Evolutionary conservation across 192 early-diverging fungal genomes (phyloP), one percentile per base, ranked within the genome.

Genomic region (Umbelopsis isabellina): DNA sequence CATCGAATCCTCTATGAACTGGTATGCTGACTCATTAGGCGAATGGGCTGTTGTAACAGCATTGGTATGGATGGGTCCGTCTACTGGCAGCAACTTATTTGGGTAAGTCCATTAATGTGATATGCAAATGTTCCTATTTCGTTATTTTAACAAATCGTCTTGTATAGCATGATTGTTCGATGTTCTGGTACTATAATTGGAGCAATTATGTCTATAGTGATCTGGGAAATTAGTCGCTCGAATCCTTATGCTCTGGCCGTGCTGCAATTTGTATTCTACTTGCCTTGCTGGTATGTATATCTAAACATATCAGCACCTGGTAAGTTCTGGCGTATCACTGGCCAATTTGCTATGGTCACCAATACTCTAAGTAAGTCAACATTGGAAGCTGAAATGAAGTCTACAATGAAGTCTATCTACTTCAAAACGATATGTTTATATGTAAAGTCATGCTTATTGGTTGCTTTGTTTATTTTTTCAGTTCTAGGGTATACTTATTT

Each of bases 11-110:
- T 72, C 79, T n/a, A 41, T 50, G 46, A 16, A 13, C 20, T 77
- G 72, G 75, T 80, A 77, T 52, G 65, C 50, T 8, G 48, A 20
- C 48, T 64, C 65, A 46, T 46, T 65, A 27, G 79, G 79, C 6
- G 72, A 80, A 65, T 80, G 79, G 79, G 72, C 79, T 10, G 66
- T 68, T 8, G 58, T 80, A 6, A 76, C 72, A 13, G 79, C 75
- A 0, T 47, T 80, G 18, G 64, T 77, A 41, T 77, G 76, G 66
- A 77, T 80, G 66, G 68, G 75, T 25, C 79, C 79, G 10, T 71
- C 72, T 12, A 68, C 74, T 20, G 79, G 79, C 2, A 77, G 79
- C 9, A 73, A 61, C 13, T 52, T 77, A 18, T 76, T 80, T 68
- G 76, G 74, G 74, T 79, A 52, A 58, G 47, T 8, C 37, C 11